Percentiles rank a stretch among this genome's conserved stretches.
phyloP scores from a whole-genome alignment of 805 yeast species.

The Saccharomycopsis fibuligera region DNA sequence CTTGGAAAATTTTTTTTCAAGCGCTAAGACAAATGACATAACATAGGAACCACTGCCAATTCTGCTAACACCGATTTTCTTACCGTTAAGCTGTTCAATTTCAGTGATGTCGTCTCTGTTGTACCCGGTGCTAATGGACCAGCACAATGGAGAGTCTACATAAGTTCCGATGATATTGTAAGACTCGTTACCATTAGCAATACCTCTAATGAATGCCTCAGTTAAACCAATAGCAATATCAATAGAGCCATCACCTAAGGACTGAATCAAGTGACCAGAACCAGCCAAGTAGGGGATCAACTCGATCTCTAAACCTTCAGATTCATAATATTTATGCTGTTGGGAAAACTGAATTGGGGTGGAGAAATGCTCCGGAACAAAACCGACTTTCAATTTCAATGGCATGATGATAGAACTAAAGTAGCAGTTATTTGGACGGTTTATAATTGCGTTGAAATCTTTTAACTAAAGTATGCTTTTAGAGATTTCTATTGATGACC shows the following conservation, averaged over 20 bases:
- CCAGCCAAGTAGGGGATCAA: slow-evolving; percentile 75
- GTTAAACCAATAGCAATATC: slow-evolving; percentile 86
- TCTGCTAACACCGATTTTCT: slow-evolving; percentile 71
- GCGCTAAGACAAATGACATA: slow-evolving; percentile 80
- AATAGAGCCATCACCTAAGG: slow-evolving; percentile 54
- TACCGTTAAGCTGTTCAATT: slow-evolving; percentile 50
- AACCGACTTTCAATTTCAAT: slow-evolving; percentile 56
- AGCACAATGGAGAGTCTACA: slow-evolving; percentile 78
- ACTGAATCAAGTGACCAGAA: slow-evolving; percentile 77
- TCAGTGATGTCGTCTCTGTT: slow-evolving; percentile 48
- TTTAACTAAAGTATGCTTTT: no score
- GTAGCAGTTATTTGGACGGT: no score
- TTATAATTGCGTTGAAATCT: no score
- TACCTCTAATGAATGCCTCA: slow-evolving; percentile 83
- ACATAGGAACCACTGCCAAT: slow-evolving; percentile 90
- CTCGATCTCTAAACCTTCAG: slow-evolving; percentile 48
- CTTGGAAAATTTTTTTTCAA: slow-evolving; percentile 44
- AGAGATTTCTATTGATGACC: no score
- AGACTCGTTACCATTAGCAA: slow-evolving; percentile 57
- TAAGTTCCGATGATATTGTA: slow-evolving; percentile 75
- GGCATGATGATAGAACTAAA: no score
- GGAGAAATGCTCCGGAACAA: slow-evolving; percentile 87
- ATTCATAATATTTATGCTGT: slow-evolving; percentile 47
- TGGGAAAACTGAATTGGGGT: slow-evolving; percentile 77
- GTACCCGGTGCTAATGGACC: slow-evolving; percentile 83